phyloP scores from a whole-genome alignment of 768 basidiomycete genomes.

The Crucibulum laeve region DNA sequence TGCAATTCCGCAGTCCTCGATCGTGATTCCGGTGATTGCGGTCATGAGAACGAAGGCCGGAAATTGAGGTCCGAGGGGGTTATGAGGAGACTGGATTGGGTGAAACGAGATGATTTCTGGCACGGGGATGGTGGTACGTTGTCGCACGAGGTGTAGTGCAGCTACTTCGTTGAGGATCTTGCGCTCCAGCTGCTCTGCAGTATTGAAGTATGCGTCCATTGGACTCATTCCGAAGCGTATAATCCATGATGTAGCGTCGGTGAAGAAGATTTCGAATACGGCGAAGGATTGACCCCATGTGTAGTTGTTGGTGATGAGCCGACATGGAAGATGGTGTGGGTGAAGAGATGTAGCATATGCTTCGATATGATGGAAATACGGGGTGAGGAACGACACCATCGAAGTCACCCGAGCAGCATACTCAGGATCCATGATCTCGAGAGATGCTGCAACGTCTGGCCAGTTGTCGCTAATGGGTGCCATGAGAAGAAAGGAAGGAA shows the following conservation, averaged over 20 bases:
- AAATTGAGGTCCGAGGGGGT: constrained; percentile 31
- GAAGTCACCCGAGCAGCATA: constrained; percentile 28
- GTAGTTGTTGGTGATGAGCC: constrained; percentile 26
- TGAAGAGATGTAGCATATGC: constrained; percentile 30
- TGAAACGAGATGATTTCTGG: constrained; percentile 33
- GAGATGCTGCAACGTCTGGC: constrained; percentile 31
- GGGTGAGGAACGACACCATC: constrained; percentile 29
- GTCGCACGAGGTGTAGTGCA: constrained; percentile 33
- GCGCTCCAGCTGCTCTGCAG: constrained; percentile 35
- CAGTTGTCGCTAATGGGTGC: constrained; percentile 33
- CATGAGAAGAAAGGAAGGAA: constrained; percentile 9
- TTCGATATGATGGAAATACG: constrained; percentile 24
- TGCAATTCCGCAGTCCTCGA: constrained; percentile 36
- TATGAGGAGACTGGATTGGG: constrained; percentile 24
- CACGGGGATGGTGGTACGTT: constrained; percentile 36
- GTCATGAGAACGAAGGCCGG: constrained; percentile 40
- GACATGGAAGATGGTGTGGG: constrained; percentile 21
- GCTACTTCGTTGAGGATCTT: constrained; percentile 41
- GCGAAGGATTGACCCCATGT: constrained; percentile 39
- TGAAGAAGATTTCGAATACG: constrained; percentile 33
- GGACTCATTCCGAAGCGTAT: constrained; percentile 36
- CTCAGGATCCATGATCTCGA: constrained; percentile 28
- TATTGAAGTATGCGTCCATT: constrained; percentile 37
- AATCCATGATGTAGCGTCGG: constrained; percentile 30
- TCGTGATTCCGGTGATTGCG: constrained; percentile 33